phyloP scores from a whole-genome alignment of 176 grass and related monocot species.

The Echinochloa phyllopogon region DNA sequence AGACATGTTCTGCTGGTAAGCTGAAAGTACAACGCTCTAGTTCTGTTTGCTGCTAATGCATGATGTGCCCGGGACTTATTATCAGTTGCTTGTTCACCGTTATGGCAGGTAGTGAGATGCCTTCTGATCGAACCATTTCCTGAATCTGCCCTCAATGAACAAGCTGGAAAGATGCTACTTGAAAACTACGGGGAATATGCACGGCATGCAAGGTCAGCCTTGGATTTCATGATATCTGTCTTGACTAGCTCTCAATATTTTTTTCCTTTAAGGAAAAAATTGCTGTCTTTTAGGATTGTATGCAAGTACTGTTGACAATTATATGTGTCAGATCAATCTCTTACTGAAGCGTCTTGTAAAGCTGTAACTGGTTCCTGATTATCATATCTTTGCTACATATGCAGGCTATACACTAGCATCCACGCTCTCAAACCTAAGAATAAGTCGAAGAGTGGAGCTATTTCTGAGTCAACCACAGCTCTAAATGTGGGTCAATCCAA shows the following conservation, averaged over 20 bases:
- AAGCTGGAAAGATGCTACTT: conserved; percentile 92
- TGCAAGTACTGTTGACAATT: background rate
- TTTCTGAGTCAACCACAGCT: conserved; percentile 74
- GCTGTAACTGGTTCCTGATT: background rate
- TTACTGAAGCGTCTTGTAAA: background rate
- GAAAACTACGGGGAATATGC: conserved; percentile 92
- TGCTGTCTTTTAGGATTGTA: background rate
- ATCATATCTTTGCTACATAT: background rate
- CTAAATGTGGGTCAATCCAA: conserved; percentile 69
- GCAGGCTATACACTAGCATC: conserved; percentile 81
- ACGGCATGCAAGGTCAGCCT: conserved; percentile 78
- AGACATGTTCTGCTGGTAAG: conserved; percentile 89
- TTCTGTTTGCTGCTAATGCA: background rate
- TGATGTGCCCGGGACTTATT: background rate
- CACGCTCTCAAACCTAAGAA: conserved; percentile 75
- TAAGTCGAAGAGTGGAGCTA: conserved; percentile 68
- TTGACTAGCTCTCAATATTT: background rate
- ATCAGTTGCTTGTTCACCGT: background rate
- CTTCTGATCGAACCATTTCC: conserved; percentile 94
- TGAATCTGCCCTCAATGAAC: conserved; percentile 94
- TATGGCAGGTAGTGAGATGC: conserved; percentile 81
- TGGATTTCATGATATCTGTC: conserved; percentile 4
- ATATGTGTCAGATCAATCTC: background rate
- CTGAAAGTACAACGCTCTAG: background rate
- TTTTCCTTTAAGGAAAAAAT: background rate